Evolutionary conservation across 192 early-diverging fungal species (phyloP), one percentile per base, ranked within the genome.

Genomic region (Rhizophagus sp.): DNA sequence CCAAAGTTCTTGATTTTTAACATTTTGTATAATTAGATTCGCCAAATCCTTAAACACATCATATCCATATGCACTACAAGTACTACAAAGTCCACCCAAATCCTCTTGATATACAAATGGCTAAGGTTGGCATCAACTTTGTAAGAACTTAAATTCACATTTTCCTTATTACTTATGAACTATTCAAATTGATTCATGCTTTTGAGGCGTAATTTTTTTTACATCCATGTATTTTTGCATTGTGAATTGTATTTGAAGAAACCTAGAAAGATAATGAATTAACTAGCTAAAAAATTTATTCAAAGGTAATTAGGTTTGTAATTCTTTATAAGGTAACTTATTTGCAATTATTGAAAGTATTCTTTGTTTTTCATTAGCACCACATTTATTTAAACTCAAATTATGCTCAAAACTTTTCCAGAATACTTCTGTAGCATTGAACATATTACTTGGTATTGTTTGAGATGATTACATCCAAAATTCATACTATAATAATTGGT

Each of bases 91-190:
- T 71, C 24, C 7, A 0, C 44, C 5, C 9, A 72, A 72, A 47
- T 72, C 36, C 19, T 72, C 39, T 24, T 25, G n/a, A 25, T 39
- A 72, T 22, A 41, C 6, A 39, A 44, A 72, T 44, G 33, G 34
- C 2, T 25, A 30, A 73, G 3, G 13, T 70, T 34, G 2, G 5
- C 2, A 70, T 41, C 6, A 22, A 70, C 39, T 11, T 70, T 70
- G 24, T 70, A 70, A 39, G 39, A 70, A 70, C 36, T 70, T 17
- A 70, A 36, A 70, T 70, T 70, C 15, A 70, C 17, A 41, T 39
- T 70, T n/a, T 13, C 15, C 22, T 70, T 44, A 36, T 9, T 41
- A 1, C 9, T 39, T 2, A 70, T 39, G 24, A 44, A 70, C 15
- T 0, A 39, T 70, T 70, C 19, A 11, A 39, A 39, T 70, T 70